Base-by-base conservation (phyloP, 2,329 filamentous ascomycete species). In the Neoarthrinium moseri region DNA sequence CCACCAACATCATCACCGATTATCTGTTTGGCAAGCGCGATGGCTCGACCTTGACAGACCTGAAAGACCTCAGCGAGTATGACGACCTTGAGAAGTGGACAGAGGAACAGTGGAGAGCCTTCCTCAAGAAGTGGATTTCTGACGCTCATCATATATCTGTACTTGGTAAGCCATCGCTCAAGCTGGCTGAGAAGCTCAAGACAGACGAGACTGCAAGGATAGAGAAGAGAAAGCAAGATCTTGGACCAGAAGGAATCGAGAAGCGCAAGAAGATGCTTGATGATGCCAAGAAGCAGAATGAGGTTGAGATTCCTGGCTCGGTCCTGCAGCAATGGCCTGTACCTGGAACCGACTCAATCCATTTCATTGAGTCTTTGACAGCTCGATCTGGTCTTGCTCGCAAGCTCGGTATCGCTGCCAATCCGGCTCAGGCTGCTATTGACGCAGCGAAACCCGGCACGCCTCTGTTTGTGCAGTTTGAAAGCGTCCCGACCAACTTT, bases 381-480 rank as follows among this genome's bases (percentile, higher is more conserved):
- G 94, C 91, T 26, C 82, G 91, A 21, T 86, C 89, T 37, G 94
- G 94, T 23, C 71, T 84, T 49, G 94, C 91, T 12, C 80, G 84
- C 56, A 77, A 81, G 51, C 71, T 91, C 39, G 91, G 91, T 1
- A 69, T 76, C 20, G 74, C 78, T 0, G 69, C 83, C 23, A 92
- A 89, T 54, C 65, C 77, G 4, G 81, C 89, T 4, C 94, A 99
- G 65, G 76, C 82, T 49, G 68, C 85, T 39, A 81, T 99, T 39
- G 89, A 97, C 61, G 72, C 76, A 12, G 81, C 89, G 32, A 75
- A 78, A 29, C 54, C 71, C 15, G 73, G 71, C 6, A 63, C 84
- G n/a, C 87, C 90, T 0, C 72, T 97, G 3, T 99, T 96, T 67
- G 77, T 99, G n/a, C 92, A 99, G 67, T 99, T 95, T 54, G 94